Conservation (phyloP, 768 basidiomycete species). For the Coprinellus micaceus region DNA sequence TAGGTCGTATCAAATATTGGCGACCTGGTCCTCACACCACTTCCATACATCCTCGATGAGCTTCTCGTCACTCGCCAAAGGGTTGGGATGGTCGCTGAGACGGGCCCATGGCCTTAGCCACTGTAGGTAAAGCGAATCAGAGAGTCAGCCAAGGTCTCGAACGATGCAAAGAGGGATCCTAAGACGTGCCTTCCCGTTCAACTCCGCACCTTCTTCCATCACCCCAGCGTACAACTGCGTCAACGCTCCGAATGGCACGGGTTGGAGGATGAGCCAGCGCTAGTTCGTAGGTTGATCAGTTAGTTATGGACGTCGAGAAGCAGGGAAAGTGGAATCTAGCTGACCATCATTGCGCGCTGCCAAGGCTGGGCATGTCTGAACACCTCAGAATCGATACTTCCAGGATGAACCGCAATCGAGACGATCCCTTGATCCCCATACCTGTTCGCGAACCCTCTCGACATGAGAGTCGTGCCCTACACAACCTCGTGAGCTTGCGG, state of each 20-base stretch:
- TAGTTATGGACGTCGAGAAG: background rate
- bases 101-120: conserved; percentile 49
- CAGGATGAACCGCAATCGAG: conserved; percentile 33
- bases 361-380: conserved; percentile 15
- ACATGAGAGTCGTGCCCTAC: conserved; percentile 36
- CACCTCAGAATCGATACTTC: conserved; percentile 25
- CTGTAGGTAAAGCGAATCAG: conserved; percentile 20
- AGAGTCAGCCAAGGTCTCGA: background rate
- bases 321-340: background rate
- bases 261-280: conserved; percentile 17
- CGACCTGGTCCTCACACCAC: conserved; percentile 45
- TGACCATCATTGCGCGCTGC: background rate
- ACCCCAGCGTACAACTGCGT: conserved; percentile 42
- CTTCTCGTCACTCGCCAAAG: conserved; percentile 30
- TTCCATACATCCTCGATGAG: conserved; percentile 38
- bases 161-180: too few relatives aligned
- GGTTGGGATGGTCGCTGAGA: conserved; percentile 23
- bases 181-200: conserved; percentile 30
- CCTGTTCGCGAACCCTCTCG: conserved; percentile 35
- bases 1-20: conserved; percentile 13
- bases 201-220: conserved; percentile 24
- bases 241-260: conserved; percentile 36
- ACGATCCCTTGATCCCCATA: conserved; percentile 39
- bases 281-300: background rate
- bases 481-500: background rate